phyloP scores from a whole-genome alignment of 139 green algal species.

The Haematococcus sp. region DNA sequence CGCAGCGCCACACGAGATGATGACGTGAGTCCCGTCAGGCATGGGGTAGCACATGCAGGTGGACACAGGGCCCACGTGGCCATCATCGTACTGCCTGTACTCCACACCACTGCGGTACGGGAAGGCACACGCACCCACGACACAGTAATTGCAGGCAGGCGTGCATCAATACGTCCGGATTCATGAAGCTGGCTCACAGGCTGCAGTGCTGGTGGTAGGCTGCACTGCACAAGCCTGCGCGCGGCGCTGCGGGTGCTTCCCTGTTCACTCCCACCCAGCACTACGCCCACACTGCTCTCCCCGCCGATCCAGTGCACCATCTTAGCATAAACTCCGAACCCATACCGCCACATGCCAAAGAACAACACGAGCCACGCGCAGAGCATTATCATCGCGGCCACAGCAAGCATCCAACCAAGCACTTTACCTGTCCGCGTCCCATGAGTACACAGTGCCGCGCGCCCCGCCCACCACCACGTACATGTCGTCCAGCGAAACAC shows the following conservation, averaged over 20 bases:
- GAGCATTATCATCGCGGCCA: no score
- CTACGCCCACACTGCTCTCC: no score
- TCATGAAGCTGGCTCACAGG: neutral
- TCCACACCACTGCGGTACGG: conserved; percentile 10
- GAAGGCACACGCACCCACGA: conserved; percentile 2
- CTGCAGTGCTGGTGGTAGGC: neutral
- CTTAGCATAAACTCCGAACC: no score
- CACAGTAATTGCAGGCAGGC: no score
- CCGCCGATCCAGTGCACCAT: no score
- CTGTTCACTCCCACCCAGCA: no score
- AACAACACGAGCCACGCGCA: no score
- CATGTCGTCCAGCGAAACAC: conserved; percentile 31
- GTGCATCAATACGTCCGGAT: neutral
- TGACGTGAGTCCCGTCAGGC: conserved; percentile 27
- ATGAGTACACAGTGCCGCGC: conserved; percentile 32
- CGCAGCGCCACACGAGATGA: conserved; percentile 38
- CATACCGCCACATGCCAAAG: no score
- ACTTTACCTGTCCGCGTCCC: conserved; percentile 26
- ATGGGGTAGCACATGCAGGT: conserved; percentile 37
- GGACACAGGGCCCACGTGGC: conserved; percentile 17
- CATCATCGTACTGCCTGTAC: conserved; percentile 28
- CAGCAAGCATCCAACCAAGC: no score
- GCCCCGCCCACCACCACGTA: conserved; percentile 35
- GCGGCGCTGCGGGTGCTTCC: no score
- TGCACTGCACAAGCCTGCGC: no score